Evolutionary conservation across 2,329 filamentous ascomycete genomes (phyloP).

Genomic region (Colletotrichum higginsianum): DNA sequence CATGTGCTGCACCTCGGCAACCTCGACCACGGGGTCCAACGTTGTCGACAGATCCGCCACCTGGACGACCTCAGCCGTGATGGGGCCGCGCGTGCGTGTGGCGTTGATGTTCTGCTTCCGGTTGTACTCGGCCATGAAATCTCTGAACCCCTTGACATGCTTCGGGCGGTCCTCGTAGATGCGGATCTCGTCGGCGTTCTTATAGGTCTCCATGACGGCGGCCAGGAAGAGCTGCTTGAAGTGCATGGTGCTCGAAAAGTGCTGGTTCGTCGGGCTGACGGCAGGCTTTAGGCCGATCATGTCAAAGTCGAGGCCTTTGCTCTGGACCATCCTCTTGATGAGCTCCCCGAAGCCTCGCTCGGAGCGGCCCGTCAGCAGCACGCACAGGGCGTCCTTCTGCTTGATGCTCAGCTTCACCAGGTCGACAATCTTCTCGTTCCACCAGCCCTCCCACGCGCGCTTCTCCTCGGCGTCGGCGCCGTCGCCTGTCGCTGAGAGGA

Average conservation of each 20-base stretch:
- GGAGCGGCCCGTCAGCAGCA: conserved; percentile 89
- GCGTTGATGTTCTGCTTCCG: conserved; percentile 60
- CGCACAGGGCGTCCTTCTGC: conserved; percentile 86
- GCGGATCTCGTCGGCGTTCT: conserved; percentile 84
- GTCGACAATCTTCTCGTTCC: conserved; percentile 92
- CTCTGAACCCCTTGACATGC: conserved; percentile 85
- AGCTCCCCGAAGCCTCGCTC: conserved; percentile 84
- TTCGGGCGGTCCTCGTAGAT: conserved; percentile 78
- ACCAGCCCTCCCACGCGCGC: conserved; percentile 91
- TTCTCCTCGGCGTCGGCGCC: conserved; percentile 86
- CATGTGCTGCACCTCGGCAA: conserved; percentile 88
- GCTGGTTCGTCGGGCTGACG: conserved; percentile 84
- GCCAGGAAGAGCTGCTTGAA: conserved; percentile 93
- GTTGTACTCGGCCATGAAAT: conserved; percentile 88
- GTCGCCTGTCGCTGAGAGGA: conserved; percentile 88
- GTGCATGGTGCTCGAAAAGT: conserved; percentile 85
- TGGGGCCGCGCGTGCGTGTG: conserved; percentile 70
- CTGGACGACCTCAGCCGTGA: conserved; percentile 86
- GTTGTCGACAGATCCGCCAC: conserved; percentile 82
- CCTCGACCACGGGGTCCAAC: conserved; percentile 84
- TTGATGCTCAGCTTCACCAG: conserved; percentile 85
- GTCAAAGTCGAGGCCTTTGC: conserved; percentile 88
- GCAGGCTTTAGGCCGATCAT: conserved; percentile 90
- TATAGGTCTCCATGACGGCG: conserved; percentile 88
- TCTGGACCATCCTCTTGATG: conserved; percentile 83